Evolutionary conservation across 495 filamentous ascomycete genomes (phyloP), one percentile per base, ranked within the genome.

Genomic region (Penicillium macrosclerotiorum): DNA sequence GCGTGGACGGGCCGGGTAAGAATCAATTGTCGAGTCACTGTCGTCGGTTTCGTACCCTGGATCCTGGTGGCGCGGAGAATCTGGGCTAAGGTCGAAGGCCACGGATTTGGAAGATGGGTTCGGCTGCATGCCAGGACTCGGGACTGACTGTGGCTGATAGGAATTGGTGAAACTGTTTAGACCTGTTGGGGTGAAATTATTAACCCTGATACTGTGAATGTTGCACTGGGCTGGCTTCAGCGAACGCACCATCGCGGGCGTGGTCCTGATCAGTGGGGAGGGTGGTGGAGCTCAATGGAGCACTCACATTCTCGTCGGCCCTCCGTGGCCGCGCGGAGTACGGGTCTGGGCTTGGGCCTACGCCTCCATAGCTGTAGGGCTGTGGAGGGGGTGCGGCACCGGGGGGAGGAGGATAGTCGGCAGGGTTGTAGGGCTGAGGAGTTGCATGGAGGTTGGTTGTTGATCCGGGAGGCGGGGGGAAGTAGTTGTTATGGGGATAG

Each of bases 231-330:
- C 14, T 36, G 47, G 60, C 55, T 55, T 65, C 61, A 50, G 53
- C 50, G 58, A 62, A 75, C 76, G 68, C 66, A 73, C 68, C 69
- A 65, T 72, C 68, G 55, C 57, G 55, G 51, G 34, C 54, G 51
- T 63, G 62, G 40, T 60, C 45, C 49, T 63, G 57, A 54, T 67
- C 52, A 55, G 59, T 62, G 52, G 72, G 56, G 55, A 63, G 64
- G 59, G 50, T 55, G 46, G 54, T 54, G 45, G 55, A 61, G 55
- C 62, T 67, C 54, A 51, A 48, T 53, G 61, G 57, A 51, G 64
- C 58, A 75, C 76, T 79, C 74, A 79, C 76, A 76, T 77, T 79
- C 54, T 78, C 74, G 63, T 79, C 74, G 45, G 64, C 70, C 55
- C 73, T 64, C 37, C 71, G 68, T 22, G 72, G 59, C 52, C 67